Conservation (phyloP, 352 stramenopile genomes). For the Aphanomyces cochlioides region DNA sequence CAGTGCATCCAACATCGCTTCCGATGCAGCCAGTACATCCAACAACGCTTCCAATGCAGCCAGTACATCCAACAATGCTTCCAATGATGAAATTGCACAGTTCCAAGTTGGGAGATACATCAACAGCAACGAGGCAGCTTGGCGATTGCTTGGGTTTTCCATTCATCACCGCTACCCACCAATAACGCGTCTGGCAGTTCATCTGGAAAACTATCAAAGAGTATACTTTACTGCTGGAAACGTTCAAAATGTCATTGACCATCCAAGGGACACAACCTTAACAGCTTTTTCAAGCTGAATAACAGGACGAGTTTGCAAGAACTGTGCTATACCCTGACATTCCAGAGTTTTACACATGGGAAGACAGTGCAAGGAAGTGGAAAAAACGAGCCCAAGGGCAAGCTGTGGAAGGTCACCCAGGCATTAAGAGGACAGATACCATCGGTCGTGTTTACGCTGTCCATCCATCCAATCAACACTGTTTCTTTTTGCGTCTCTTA, state of each 20-base stretch:
- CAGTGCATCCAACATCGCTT: background rate
- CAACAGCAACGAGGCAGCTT: constrained; percentile 35
- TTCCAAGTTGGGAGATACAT: constrained; percentile 39
- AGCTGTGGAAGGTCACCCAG: constrained; percentile 24
- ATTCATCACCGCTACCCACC: constrained; percentile 26
- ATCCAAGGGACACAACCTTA: constrained; percentile 9
- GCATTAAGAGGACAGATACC: background rate
- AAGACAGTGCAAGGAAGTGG: constrained; percentile 29
- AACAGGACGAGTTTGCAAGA: constrained; percentile 20
- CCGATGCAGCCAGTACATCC: background rate
- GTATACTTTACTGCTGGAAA: background rate
- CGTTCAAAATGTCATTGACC: constrained; percentile 7
- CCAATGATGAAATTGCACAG: constrained; percentile 33
- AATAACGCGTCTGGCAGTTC: background rate
- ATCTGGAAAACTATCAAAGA: background rate
- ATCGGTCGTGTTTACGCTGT: constrained; percentile 33
- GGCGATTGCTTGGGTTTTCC: constrained; percentile 33
- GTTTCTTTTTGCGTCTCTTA: constrained; percentile 36
- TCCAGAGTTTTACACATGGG: constrained; percentile 26
- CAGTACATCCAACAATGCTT: background rate
- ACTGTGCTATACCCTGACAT: constrained; percentile 33
- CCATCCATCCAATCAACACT: constrained; percentile 31
- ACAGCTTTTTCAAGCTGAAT: constrained; percentile 32
- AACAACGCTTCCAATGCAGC: constrained; percentile 17
- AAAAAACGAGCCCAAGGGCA: background rate